Conservation (phyloP, 768 basidiomycete species). For the Royoungia palumana region DNA sequence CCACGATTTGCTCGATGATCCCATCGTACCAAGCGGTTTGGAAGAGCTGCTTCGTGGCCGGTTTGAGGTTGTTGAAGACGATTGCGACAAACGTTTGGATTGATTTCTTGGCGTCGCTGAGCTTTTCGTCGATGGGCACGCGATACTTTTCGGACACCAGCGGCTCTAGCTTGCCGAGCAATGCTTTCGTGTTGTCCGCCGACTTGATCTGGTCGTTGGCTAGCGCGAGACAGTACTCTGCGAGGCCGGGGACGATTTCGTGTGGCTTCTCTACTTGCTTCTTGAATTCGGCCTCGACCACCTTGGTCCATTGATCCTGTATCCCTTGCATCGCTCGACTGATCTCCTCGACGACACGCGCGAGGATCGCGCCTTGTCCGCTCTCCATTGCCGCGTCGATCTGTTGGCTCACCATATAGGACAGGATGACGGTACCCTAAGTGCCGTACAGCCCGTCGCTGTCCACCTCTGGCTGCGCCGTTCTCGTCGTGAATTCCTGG, state of each 20-base stretch:
- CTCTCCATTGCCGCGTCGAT: no score
- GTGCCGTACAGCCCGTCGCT: no score
- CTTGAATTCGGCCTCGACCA: constrained; percentile 82
- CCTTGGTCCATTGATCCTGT: constrained; percentile 84
- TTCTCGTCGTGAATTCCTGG: no score
- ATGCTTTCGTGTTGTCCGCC: constrained; percentile 88
- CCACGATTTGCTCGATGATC: no score
- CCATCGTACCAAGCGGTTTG: constrained; percentile 87
- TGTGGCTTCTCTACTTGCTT: constrained; percentile 86
- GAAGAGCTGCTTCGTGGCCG: constrained; percentile 83
- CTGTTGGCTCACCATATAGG: no score
- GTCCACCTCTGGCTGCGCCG: no score
- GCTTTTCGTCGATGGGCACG: constrained; percentile 71
- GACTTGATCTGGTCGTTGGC: constrained; percentile 98
- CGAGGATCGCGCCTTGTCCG: no score
- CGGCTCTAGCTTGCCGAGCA: constrained; percentile 81
- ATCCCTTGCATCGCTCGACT: constrained; percentile 85
- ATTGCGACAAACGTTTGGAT: constrained; percentile 91
- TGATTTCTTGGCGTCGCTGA: constrained; percentile 97
- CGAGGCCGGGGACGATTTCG: constrained; percentile 77
- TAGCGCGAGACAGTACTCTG: no score
- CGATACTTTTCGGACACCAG: constrained; percentile 93
- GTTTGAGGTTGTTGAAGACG: constrained; percentile 91
- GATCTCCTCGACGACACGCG: no score
- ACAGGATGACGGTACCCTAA: no score